Conservation (phyloP, 2,329 filamentous ascomycete species). For the Coniochaeta pulveracea region DNA sequence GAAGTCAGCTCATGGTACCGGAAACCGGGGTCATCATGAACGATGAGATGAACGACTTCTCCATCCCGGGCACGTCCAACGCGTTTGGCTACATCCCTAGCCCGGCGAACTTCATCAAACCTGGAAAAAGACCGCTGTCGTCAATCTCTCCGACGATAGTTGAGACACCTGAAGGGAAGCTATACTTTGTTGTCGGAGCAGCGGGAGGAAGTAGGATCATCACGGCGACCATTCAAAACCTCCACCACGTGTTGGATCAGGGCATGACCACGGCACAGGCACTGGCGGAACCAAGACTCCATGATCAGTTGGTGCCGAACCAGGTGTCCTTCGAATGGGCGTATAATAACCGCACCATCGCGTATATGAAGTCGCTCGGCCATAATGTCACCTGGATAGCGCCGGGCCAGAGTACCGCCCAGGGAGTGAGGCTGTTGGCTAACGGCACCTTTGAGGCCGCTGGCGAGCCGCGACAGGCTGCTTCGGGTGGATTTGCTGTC, state of each 20-base stretch:
- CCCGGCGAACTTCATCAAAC: slow-evolving; percentile 62
- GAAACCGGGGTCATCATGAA: slow-evolving; percentile 73
- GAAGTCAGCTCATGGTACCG: slow-evolving; percentile 63
- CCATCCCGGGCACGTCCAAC: slow-evolving; percentile 59
- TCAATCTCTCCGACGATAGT: slow-evolving; percentile 55
- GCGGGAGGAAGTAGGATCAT: slow-evolving; percentile 79
- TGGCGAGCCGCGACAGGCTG: slow-evolving; percentile 58
- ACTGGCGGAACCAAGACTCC: slow-evolving; percentile 55
- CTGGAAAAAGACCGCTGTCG: slow-evolving; percentile 67
- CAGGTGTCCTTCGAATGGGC: slow-evolving; percentile 53
- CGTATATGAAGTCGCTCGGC: slow-evolving; percentile 49
- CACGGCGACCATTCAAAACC: slow-evolving; percentile 62
- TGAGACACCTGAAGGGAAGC: slow-evolving; percentile 30
- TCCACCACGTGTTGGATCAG: slow-evolving; percentile 63
- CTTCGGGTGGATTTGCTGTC: slow-evolving; percentile 1
- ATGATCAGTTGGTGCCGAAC: slow-evolving; percentile 75
- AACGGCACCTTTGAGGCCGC: slow-evolving; percentile 70
- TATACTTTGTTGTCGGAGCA: slow-evolving; percentile 62
- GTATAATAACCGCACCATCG: slow-evolving; percentile 55
- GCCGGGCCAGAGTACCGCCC: slow-evolving; percentile 54
- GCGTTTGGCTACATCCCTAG: slow-evolving; percentile 69
- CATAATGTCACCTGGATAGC: slow-evolving; percentile 64
- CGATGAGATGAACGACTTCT: slow-evolving; percentile 60
- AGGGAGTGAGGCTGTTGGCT: slow-evolving; percentile 48
- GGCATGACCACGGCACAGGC: slow-evolving; percentile 47